phyloP scores from a whole-genome alignment of 2,329 filamentous ascomycete genomes.

The Cercospora brassicicola region DNA sequence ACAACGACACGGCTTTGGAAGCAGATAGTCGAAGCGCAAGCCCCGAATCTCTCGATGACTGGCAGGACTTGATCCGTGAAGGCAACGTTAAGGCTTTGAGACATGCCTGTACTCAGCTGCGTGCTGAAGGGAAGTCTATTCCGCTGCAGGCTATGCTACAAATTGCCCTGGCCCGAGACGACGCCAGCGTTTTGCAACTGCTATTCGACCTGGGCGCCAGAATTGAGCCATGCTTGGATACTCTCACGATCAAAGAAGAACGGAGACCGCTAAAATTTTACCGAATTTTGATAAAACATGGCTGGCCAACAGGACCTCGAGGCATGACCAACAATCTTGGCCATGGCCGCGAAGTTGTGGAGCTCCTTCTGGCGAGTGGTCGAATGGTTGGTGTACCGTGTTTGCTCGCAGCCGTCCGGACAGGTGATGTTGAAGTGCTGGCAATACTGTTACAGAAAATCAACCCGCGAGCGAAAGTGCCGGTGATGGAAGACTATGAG shows the following conservation, averaged over 20 bases:
- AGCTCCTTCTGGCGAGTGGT: constrained; percentile 15
- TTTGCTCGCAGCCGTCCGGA: constrained; percentile 12
- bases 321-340: constrained; percentile 17
- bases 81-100: background rate
- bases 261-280: constrained; percentile 13
- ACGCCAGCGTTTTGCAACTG: constrained; percentile 6
- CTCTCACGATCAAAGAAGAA: constrained; percentile 6
- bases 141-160: constrained; percentile 17
- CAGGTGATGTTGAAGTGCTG: constrained; percentile 15
- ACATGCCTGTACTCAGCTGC: background rate
- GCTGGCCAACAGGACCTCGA: constrained; percentile 16
- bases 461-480: constrained; percentile 19
- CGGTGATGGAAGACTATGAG: constrained; percentile 12
- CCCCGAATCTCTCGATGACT: background rate
- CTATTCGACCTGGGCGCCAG: constrained; percentile 10
- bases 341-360: constrained; percentile 15
- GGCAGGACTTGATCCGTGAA: background rate
- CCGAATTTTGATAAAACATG: constrained; percentile 5
- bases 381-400: constrained; percentile 14
- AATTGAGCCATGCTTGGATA: constrained; percentile 10
- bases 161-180: background rate
- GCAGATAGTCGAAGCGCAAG: background rate
- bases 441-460: constrained; percentile 13
- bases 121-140: background rate
- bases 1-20: background rate